A percentile compares a stretch with the other conserved stretches of the same genome.
phyloP scores from a whole-genome alignment of 164 flowering plant genomes.

The Tetrastigma voinierianum region DNA sequence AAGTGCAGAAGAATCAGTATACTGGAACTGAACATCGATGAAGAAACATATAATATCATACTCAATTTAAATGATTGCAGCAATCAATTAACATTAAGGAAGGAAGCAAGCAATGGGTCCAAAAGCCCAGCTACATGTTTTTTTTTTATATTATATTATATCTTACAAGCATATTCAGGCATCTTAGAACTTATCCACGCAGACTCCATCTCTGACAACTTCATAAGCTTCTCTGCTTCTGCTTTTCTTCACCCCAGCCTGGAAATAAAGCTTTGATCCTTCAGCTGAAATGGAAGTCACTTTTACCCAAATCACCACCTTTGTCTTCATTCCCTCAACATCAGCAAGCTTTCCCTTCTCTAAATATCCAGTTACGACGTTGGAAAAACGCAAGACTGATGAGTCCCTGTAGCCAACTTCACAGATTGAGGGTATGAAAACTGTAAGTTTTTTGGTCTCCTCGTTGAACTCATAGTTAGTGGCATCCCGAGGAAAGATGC shows the following conservation, averaged over 20 bases:
- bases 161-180: not conserved
- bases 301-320: conserved; percentile 84
- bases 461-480: conserved; percentile 95
- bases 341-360: conserved; percentile 89
- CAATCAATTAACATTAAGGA: not conserved
- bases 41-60: not conserved
- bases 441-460: conserved; percentile 79
- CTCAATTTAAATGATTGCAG: not conserved
- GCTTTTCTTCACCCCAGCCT: conserved; percentile 74
- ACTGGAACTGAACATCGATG: too few species aligned
- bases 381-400: conserved; percentile 70
- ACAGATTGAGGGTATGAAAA: conserved; percentile 69
- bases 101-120: not conserved
- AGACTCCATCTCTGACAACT: conserved; percentile 66
- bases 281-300: conserved; percentile 70
- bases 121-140: not conserved
- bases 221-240: conserved; percentile 79
- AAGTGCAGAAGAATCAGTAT: too few species aligned
- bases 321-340: conserved; percentile 84
- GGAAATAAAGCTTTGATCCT: conserved; percentile 62
- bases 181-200: conserved; percentile 68
- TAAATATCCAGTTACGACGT: conserved; percentile 72
- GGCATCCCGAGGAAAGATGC: conserved; percentile 92
- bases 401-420: conserved; percentile 95
- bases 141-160: not conserved